Evolutionary conservation across 352 stramenopile genomes (phyloP).

Genomic region (Pythium oligandrum): DNA sequence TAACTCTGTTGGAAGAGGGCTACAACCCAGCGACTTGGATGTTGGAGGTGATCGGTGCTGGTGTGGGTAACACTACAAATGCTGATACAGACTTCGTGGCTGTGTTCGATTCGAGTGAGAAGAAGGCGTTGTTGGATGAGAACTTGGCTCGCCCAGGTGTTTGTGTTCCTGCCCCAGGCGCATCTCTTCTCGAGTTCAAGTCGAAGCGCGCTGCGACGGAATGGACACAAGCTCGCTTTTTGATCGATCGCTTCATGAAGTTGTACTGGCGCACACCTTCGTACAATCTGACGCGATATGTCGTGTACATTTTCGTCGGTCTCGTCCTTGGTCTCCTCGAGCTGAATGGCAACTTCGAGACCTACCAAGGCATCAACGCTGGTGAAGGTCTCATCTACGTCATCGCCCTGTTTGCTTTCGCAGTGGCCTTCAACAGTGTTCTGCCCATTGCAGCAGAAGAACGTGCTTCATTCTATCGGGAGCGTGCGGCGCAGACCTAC

Average conservation of each 20-base stretch:
- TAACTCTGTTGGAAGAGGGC: slow-evolving; percentile 32
- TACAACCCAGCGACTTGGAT: slow-evolving; percentile 90
- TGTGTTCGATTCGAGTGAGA: slow-evolving; percentile 18
- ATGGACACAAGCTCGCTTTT: slow-evolving; percentile 25
- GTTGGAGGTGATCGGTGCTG: slow-evolving; percentile 30
- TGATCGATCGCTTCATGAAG: slow-evolving; percentile 31
- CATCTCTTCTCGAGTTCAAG: slow-evolving; percentile 22
- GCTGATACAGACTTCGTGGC: slow-evolving; percentile 3
- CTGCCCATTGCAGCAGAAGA: slow-evolving; percentile 75
- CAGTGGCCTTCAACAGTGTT: slow-evolving; percentile 68
- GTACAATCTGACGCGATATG: slow-evolving; percentile 78
- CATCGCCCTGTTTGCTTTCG: slow-evolving; percentile 75
- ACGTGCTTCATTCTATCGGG: slow-evolving; percentile 58
- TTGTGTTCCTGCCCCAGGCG: slow-evolving; percentile 5
- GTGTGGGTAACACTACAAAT: slow-evolving; percentile 27
- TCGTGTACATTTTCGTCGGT: slow-evolving; percentile 48
- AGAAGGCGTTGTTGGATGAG: slow-evolving; percentile 12
- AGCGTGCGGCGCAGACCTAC: too few species aligned
- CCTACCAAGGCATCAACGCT: slow-evolving; percentile 44
- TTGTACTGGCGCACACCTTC: slow-evolving; percentile 54
- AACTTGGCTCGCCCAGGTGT: slow-evolving; percentile 16
- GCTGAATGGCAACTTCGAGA: slow-evolving; percentile 31
- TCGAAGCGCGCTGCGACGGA: slow-evolving; percentile 28
- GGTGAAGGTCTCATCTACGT: slow-evolving; percentile 81
- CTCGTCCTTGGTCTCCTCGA: slow-evolving; percentile 63